phyloP scores from a whole-genome alignment of 495 filamentous ascomycete species.

The Neurospora sp. region DNA sequence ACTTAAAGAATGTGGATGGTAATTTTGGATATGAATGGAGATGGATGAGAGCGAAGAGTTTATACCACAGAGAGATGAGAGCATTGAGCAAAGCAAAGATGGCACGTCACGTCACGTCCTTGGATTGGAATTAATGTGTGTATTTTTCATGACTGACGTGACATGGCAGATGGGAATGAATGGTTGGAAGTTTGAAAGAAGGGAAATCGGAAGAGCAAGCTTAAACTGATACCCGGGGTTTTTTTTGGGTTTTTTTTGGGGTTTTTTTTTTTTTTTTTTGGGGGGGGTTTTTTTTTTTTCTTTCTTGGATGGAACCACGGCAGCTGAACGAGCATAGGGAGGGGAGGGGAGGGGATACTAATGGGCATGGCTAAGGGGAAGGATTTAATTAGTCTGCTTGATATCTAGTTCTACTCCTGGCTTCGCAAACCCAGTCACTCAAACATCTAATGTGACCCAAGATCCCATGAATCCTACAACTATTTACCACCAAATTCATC shows the following conservation, averaged over 20 bases:
- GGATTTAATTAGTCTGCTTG: background rate
- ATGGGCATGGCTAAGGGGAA: background rate
- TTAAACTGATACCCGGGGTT: background rate
- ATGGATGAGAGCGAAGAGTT: background rate
- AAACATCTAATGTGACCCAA: too few relatives aligned
- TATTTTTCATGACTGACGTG: too few relatives aligned
- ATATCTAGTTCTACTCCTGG: too few relatives aligned
- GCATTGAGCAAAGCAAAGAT: background rate
- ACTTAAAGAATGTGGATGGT: background rate
- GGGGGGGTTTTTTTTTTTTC: too few relatives aligned
- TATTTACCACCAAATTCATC: too few relatives aligned
- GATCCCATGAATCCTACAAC: too few relatives aligned
- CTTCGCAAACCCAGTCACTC: too few relatives aligned
- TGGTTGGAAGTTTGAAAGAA: background rate
- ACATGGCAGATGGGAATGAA: background rate
- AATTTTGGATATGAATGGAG: background rate
- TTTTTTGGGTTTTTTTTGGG: too few relatives aligned
- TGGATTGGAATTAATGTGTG: too few relatives aligned
- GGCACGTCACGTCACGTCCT: background rate
- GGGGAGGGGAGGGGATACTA: background rate
- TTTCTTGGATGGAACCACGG: background rate
- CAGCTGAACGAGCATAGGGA: too few relatives aligned
- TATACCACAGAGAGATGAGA: background rate
- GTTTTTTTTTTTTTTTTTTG: too few relatives aligned
- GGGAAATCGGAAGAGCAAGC: background rate